phyloP scores from a whole-genome alignment of 163 green algal genomes.

The Trebouxia gelatinosa region DNA sequence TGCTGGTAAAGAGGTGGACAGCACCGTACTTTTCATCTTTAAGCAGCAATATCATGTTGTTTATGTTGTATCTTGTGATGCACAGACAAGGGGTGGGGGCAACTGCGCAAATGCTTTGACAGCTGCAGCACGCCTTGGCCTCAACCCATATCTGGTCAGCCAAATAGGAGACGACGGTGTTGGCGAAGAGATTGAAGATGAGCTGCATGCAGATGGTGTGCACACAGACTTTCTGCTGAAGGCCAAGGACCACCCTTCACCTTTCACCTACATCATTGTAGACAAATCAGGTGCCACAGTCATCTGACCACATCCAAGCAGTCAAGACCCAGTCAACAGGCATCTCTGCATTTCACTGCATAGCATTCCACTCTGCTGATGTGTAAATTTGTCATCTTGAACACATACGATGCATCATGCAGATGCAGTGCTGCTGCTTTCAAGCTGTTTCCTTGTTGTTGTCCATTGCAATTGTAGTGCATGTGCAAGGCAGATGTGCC shows the following conservation, averaged over 20 bases:
- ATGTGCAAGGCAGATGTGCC: no score
- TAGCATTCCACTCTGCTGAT: not conserved
- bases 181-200: conserved; percentile 67
- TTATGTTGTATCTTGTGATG: not conserved
- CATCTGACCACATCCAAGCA: not conserved
- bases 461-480: no score
- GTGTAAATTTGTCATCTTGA: not conserved
- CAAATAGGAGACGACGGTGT: conserved; percentile 85
- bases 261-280: conserved; percentile 98
- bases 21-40: not conserved
- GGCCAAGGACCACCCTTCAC: conserved; percentile 68
- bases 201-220: conserved; percentile 84
- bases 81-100: conserved; percentile 82
- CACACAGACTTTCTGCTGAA: conserved; percentile 65
- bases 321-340: not conserved
- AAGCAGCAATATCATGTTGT: not conserved
- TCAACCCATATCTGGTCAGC: conserved; percentile 68
- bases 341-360: not conserved
- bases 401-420: no score
- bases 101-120: conserved; percentile 95
- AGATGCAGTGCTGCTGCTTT: not conserved
- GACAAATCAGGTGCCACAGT: conserved; percentile 58
- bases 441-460: not conserved
- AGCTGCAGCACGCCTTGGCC: conserved; percentile 80
- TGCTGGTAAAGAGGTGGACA: not conserved